Evolutionary conservation across 108 stramenopile genomes (phyloP).

Genomic region (Cyclotella distinguenda): DNA sequence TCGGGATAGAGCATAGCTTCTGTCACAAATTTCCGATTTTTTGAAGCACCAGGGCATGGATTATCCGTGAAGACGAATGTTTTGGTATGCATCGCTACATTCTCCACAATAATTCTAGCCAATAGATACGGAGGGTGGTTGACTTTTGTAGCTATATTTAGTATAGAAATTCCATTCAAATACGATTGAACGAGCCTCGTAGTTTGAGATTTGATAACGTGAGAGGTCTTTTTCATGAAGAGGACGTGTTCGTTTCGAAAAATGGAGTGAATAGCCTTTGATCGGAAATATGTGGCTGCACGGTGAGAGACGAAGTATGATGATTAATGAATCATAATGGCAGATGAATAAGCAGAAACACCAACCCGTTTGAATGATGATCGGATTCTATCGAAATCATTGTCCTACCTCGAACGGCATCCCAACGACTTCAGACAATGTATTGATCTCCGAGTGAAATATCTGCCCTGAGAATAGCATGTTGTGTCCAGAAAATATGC

Average conservation of each 20-base stretch:
- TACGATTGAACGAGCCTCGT: conserved; percentile 44
- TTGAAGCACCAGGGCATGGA: not conserved
- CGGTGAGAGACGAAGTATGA: not conserved
- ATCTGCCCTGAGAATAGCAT: conserved; percentile 54
- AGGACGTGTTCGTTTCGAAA: conserved; percentile 63
- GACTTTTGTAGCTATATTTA: conserved; percentile 50
- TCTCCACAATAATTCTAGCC: conserved; percentile 68
- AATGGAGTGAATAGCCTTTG: conserved; percentile 60
- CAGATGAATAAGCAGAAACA: not conserved
- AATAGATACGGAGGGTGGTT: conserved; percentile 71
- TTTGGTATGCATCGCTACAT: conserved; percentile 29
- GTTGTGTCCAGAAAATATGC: conserved; percentile 38
- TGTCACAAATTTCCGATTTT: conserved; percentile 36
- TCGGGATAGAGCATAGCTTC: conserved; percentile 65
- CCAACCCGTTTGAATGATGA: not conserved
- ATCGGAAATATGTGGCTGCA: not conserved
- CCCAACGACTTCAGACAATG: conserved; percentile 35
- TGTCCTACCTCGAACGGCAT: conserved; percentile 56
- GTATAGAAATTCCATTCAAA: conserved; percentile 52
- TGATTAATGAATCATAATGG: not conserved
- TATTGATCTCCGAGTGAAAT: conserved; percentile 45
- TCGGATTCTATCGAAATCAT: not conserved
- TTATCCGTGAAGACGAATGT: not conserved
- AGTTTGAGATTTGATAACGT: conserved; percentile 35
- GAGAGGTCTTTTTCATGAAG: conserved; percentile 58